Evolutionary conservation across 2,329 filamentous ascomycete genomes (phyloP), one percentile per base, ranked within the genome.

Genomic region (Podosphaera xanthii): DNA sequence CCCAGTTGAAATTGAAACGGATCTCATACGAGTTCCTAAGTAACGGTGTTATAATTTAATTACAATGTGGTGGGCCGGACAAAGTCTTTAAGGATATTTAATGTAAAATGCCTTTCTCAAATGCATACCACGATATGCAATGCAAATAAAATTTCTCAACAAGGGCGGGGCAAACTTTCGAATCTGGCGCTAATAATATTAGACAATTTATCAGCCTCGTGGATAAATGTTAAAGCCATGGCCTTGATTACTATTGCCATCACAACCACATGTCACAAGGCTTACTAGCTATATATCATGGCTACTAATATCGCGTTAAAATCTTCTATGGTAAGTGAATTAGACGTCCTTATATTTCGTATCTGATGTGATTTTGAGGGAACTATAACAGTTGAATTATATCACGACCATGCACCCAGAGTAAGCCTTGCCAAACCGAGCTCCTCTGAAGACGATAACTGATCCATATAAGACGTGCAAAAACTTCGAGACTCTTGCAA

Each of bases 331-430:
- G 89, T 87, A 75, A 60, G 70, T 59, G 3, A 22, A 42, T 49
- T 14, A 31, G 10, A 34, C 6, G 9, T 12, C 33, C 30, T 14
- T 30, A 4, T 4, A 2, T 30, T 31, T 33, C 12, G 44, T 34
- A 55, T 52, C 40, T 56, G 1, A 54, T 46, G 38, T 5, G 6
- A 12, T 57, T 59, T 30, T 2, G 64, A 94, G 89, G 89, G 92
- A 70, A 78, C 79, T 53, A 84, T 98, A 70, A 80, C 80, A 61
- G 72, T 97, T 63, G 92, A 98, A 74, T 86, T 98, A 61, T 97
- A 97, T 80, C 84, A 79, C 57, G 71, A 79, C 34, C 90, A 97
- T 74, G 91, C 91, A 22, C 91, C 92, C 46, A 87, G 76, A 70
- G 76, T 77, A 67, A 61, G 63, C 35, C 34, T 49, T 31, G n/a